These are phyloP conservation scores for Amauroascus niger DNA, from an alignment of 2,329 filamentous ascomycete species.

Conservation along the genomic window DNA sequence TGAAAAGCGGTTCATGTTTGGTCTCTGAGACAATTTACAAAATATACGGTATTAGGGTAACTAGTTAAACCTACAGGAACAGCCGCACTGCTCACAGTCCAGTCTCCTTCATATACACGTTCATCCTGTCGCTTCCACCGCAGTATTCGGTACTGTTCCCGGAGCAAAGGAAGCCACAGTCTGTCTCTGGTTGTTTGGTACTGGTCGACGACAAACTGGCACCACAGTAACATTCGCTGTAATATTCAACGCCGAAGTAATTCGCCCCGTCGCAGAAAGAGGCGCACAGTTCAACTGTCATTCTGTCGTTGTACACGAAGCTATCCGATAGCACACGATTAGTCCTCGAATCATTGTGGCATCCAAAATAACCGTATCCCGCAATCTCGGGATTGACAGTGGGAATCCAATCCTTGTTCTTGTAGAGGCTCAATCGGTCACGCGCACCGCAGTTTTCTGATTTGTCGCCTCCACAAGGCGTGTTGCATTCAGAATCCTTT, in stretches of 20 bases:
- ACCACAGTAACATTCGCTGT: conserved; percentile 15
- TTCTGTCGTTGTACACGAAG: conserved; percentile 9
- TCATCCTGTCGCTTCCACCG: conserved; percentile 14
- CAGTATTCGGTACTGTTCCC: conserved; percentile 15
- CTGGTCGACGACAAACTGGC: conserved; percentile 8
- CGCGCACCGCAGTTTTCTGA: conserved; percentile 11
- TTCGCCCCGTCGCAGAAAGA: conserved; percentile 10
- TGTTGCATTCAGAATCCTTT: conserved; percentile 9
- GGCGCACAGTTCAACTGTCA: conserved; percentile 14
- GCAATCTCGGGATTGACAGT: conserved; percentile 10
- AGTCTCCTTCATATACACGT: conserved; percentile 6
- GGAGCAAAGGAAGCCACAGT: conserved; percentile 14
- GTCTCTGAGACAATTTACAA: too few relatives aligned
- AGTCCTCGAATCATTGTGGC: conserved; percentile 12
- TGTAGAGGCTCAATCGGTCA: conserved; percentile 13
- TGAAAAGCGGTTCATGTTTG: too few relatives aligned
- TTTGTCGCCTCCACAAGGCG: conserved; percentile 11
- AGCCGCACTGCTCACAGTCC: neutral
- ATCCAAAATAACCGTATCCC: conserved; percentile 14
- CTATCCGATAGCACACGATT: conserved; percentile 9
- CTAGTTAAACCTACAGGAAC: too few relatives aligned
- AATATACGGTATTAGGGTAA: too few relatives aligned
- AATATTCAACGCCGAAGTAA: conserved; percentile 15
- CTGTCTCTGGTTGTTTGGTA: conserved; percentile 9
- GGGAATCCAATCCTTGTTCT: conserved; percentile 11